Base-by-base conservation (phyloP, 306 rosid species). In the Vigna radiata region DNA sequence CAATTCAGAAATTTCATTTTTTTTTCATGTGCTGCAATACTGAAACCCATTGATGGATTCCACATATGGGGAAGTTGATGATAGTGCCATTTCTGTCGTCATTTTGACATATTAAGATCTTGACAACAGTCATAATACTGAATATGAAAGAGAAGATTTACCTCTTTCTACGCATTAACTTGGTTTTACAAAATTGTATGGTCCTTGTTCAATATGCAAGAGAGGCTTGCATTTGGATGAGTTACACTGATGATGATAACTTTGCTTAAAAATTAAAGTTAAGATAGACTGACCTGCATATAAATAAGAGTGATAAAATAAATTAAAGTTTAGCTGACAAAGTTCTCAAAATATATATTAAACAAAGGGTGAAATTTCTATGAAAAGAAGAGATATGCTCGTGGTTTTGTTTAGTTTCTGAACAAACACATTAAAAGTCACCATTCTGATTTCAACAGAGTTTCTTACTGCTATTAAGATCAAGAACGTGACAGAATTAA, bases 301-400 rank as follows among this genome's bases (percentile, higher is more conserved):
- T 7, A 25, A 68, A 47, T 14, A 46, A 14, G 33, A 12, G 44
- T 19, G 5, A 43, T 43, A 67, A 21, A 44, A 44, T 21, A 67
- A 23, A 67, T 44, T 36, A 19, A 75, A 75, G 56, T 37, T 67
- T 58, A 53, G 49, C 72, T 81, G 83, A 81, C 78, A 68, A 52
- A 81, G 75, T 67, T 73, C 4, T 72, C 56, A 21, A 4, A 69
- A 44, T 11, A 37, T 65, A 63, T 47, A 49, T 54, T 29, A 18
- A 54, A 36, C 1, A 47, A 39, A n/a, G 41, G 25, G 61, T 52
- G 44, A 68, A 48, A 23, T 60, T 80, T 49, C 44, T 77, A 68
- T 77, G 59, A 81, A 84, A 81, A 81, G 85, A 81, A 84, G 85
- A 84, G 75, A 84, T 67, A 72, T 73, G 52, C 71, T 77, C 18